A percentile compares a stretch with the other conserved stretches of the same genome.
Conservation (phyloP, 2,329 filamentous ascomycete genomes). For the Aaosphaeria pasadenensis region DNA sequence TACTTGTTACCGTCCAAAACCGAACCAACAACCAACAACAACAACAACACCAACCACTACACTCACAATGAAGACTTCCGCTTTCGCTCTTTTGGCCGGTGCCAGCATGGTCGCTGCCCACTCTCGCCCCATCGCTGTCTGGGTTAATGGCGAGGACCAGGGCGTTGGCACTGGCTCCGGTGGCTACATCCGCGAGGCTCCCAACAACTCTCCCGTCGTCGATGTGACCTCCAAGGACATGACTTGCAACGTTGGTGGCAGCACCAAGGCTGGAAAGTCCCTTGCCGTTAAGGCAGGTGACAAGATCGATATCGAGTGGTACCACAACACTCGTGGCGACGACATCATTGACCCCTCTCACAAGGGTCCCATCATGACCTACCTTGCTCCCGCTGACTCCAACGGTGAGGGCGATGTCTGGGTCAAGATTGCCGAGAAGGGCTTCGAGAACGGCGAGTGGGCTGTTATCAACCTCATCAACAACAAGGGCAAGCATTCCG, state of each 20-base stretch:
- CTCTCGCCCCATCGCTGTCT: constrained; percentile 33
- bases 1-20: not conserved
- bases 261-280: constrained; percentile 35
- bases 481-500: constrained; percentile 42
- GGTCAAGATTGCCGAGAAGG: constrained; percentile 47
- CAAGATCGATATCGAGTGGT: constrained; percentile 48
- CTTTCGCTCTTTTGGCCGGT: constrained; percentile 26
- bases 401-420: constrained; percentile 52
- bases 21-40: not conserved
- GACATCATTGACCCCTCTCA: constrained; percentile 54
- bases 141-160: constrained; percentile 42
- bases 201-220: constrained; percentile 34
- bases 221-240: constrained; percentile 34
- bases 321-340: constrained; percentile 46
- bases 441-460: constrained; percentile 33
- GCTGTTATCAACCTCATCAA: constrained; percentile 41
- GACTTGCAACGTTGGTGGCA: constrained; percentile 34
- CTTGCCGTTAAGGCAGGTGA: constrained; percentile 49
- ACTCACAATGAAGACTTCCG: constrained; percentile 30
- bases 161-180: constrained; percentile 34
- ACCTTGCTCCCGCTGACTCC: constrained; percentile 44
- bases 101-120: constrained; percentile 31
- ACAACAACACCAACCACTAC: constrained; percentile 3
- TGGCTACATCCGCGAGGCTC: constrained; percentile 49
- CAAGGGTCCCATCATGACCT: constrained; percentile 54